A percentile compares a stretch with the other conserved stretches of the same genome.
Conservation (phyloP, 768 basidiomycete genomes). For the Dendrothele bispora region DNA sequence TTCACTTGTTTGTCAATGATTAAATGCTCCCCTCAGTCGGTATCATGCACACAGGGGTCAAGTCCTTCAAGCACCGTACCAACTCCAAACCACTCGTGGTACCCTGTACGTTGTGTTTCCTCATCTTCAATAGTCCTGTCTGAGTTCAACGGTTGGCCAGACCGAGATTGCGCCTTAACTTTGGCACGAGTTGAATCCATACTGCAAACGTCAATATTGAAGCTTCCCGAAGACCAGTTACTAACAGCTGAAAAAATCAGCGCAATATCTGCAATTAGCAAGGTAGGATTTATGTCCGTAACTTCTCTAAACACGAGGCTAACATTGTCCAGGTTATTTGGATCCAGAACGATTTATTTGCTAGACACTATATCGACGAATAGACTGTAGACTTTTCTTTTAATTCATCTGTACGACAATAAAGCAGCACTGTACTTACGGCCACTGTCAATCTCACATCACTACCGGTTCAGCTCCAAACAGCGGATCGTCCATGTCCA, state of each 20-base stretch:
- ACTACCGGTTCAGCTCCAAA: too few species aligned
- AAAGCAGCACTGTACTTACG: too few species aligned
- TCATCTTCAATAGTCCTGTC: neutral
- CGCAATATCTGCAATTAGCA: slow-evolving; percentile 42
- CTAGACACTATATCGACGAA: slow-evolving; percentile 41
- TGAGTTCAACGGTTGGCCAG: slow-evolving; percentile 25
- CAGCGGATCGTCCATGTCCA: too few species aligned
- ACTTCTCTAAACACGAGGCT: neutral
- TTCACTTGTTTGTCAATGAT: slow-evolving; percentile 19
- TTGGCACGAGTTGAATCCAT: slow-evolving; percentile 48
- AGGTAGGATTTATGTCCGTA: slow-evolving; percentile 32
- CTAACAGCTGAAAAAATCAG: slow-evolving; percentile 35
- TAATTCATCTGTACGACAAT: too few species aligned
- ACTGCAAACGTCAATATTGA: slow-evolving; percentile 39
- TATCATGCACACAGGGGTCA: slow-evolving; percentile 47
- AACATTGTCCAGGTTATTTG: slow-evolving; percentile 36
- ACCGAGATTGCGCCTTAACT: slow-evolving; percentile 40
- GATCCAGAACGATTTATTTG: slow-evolving; percentile 51
- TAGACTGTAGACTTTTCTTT: too few species aligned
- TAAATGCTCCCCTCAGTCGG: too few species aligned
- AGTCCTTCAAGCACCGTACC: slow-evolving; percentile 40
- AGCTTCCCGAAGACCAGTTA: slow-evolving; percentile 35
- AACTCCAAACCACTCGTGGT: slow-evolving; percentile 30
- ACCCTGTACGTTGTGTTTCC: slow-evolving; percentile 26
- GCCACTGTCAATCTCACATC: too few species aligned